Percentiles rank a stretch among this genome's conserved stretches.
phyloP scores from a whole-genome alignment of 371 early-diverging fungal species.

The Mucor piriformis region DNA sequence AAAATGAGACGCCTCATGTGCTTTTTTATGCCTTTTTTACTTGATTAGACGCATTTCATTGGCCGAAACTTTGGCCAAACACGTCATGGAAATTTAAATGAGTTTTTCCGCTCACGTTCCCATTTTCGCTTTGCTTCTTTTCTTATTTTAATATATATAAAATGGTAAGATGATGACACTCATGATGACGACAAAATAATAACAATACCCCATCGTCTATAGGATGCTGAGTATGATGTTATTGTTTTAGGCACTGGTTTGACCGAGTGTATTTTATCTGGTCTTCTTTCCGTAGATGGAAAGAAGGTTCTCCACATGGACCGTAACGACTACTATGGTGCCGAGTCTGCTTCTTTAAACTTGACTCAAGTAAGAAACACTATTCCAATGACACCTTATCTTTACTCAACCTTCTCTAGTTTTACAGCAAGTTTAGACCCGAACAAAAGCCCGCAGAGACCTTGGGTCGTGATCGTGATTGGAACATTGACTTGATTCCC shows the following conservation, averaged over 20 bases:
- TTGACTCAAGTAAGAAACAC: constrained; percentile 78
- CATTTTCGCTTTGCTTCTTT: background rate
- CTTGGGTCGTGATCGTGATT: constrained; percentile 92
- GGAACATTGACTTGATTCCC: constrained; percentile 98
- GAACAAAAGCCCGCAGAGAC: constrained; percentile 65
- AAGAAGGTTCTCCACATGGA: constrained; percentile 99
- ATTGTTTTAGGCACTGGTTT: constrained; percentile 99
- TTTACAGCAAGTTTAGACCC: constrained; percentile 86
- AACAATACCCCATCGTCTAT: background rate
- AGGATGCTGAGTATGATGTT: constrained; percentile 94
- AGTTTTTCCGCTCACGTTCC: too few species aligned
- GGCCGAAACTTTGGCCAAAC: background rate
- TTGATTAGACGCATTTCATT: background rate
- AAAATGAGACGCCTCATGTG: too few species aligned
- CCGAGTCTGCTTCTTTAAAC: constrained; percentile 92
- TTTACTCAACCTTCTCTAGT: constrained; percentile 31
- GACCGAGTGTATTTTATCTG: constrained; percentile 98
- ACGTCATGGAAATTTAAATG: too few species aligned
- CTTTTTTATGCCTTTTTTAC: too few species aligned
- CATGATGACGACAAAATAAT: background rate
- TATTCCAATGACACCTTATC: too few species aligned
- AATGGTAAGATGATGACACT: constrained; percentile 1
- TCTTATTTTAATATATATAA: constrained; percentile 1
- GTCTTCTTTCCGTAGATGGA: constrained; percentile 95
- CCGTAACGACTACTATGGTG: constrained; percentile 99